These are phyloP conservation scores for Sparassis latifolia DNA, from an alignment of 1,284 basidiomycete genomes.

Conservation along the genomic window DNA sequence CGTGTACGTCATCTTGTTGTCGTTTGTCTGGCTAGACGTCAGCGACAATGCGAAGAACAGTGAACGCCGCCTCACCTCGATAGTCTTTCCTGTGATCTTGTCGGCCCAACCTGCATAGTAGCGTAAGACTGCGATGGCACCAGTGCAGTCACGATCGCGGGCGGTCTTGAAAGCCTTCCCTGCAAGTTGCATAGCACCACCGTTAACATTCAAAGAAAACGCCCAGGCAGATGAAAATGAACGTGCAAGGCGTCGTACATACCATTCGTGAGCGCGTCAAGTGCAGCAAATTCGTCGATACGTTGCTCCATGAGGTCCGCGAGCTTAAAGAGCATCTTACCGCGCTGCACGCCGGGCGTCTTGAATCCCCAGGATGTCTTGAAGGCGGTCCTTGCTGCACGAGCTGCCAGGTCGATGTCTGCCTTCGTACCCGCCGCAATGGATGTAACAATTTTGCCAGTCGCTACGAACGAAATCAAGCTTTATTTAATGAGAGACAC, in stretches of 20 bases:
- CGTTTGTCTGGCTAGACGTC: conserved; percentile 41
- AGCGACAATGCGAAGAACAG: neutral
- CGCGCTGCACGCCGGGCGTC: conserved; percentile 56
- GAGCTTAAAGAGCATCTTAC: conserved; percentile 62
- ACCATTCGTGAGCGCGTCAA: conserved; percentile 65
- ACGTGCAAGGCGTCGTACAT: no score
- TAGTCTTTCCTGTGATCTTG: conserved; percentile 80
- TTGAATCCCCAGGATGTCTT: conserved; percentile 72
- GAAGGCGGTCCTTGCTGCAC: conserved; percentile 73
- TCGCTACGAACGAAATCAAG: conserved; percentile 27
- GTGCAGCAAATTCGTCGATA: conserved; percentile 65
- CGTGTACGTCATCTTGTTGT: conserved; percentile 72
- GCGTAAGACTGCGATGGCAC: conserved; percentile 62
- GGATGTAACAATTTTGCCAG: conserved; percentile 61
- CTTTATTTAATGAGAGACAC: neutral
- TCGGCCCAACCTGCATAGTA: conserved; percentile 81
- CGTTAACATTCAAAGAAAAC: neutral
- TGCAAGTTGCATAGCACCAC: neutral
- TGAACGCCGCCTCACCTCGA: conserved; percentile 28
- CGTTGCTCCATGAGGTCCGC: conserved; percentile 71
- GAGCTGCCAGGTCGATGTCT: conserved; percentile 76
- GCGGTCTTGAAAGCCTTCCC: conserved; percentile 78
- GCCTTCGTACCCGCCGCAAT: conserved; percentile 62
- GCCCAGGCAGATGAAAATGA: no score
- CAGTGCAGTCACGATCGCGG: conserved; percentile 54